Evolutionary conservation across 73 alveolate genomes (phyloP).

Genomic region (Paraurostyla sp.): DNA sequence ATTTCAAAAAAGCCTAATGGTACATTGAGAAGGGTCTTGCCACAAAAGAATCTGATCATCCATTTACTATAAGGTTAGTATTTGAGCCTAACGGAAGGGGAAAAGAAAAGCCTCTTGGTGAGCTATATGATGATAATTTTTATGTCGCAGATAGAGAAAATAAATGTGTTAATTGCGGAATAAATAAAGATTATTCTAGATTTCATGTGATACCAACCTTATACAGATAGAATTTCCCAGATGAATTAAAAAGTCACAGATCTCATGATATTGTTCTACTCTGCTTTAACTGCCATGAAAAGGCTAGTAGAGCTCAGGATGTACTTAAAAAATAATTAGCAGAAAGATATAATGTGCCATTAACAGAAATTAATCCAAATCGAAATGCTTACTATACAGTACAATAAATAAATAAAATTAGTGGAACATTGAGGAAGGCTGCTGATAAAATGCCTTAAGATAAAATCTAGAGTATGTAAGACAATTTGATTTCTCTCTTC

Average conservation of each 20-base stretch:
- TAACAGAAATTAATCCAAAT: slow-evolving; percentile 30
- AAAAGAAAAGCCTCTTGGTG: slow-evolving; percentile 63
- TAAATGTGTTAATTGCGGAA: slow-evolving; percentile 94
- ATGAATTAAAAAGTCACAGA: slow-evolving; percentile 92
- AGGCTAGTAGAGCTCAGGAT: slow-evolving; percentile 87
- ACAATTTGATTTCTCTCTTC: not conserved
- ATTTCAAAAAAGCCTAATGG: slow-evolving; percentile 92
- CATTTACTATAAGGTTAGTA: slow-evolving; percentile 80
- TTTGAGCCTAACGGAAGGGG: slow-evolving; percentile 95
- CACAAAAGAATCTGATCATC: slow-evolving; percentile 78
- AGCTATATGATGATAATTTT: slow-evolving; percentile 74
- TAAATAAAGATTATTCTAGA: slow-evolving; percentile 82
- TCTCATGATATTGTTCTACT: slow-evolving; percentile 97
- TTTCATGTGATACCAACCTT: slow-evolving; percentile 89
- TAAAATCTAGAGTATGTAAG: not conserved
- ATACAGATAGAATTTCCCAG: slow-evolving; percentile 91
- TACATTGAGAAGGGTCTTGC: slow-evolving; percentile 88
- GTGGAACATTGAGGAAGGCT: slow-evolving; percentile 46
- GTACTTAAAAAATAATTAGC: slow-evolving; percentile 81
- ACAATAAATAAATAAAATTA: slow-evolving; percentile 58
- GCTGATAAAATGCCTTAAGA: slow-evolving; percentile 11
- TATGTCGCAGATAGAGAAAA: slow-evolving; percentile 82
- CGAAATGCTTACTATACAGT: not conserved
- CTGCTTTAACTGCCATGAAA: slow-evolving; percentile 97
- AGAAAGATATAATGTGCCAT: slow-evolving; percentile 84